Evolutionary conservation across 2,329 filamentous ascomycete genomes (phyloP), one percentile per base, ranked within the genome.

Genomic region (Onygena corvina): DNA sequence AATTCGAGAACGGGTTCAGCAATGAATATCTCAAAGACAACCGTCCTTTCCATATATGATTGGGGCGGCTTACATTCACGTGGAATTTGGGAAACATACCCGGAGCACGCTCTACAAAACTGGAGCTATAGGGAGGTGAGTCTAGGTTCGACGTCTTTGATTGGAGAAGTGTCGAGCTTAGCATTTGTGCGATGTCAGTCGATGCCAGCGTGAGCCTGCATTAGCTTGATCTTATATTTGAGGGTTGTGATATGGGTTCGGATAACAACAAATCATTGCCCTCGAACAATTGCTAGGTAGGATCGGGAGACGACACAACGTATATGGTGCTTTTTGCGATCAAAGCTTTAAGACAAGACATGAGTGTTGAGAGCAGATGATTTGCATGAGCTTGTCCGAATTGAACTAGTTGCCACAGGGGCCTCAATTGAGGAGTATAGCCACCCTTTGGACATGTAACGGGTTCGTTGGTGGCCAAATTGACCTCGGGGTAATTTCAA

Each of bases 1-100:
- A 27, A 25, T 23, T 27, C 16, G 35, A 40, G 35, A 21, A 40
- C 35, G 18, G 35, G 16, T 40, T 40, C 23, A 12, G 11, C 11
- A 14, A 11, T 16, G 36, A 23, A 23, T 42, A 42, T 42, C 36
- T 42, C 36, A 42, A 14, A 23, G 16, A 23, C 27, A 42, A 42
- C 36, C 36, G 27, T 42, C 21, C 21, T n/a, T 42, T 27, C 27
- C 12, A 27, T 27, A 25, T 42, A 42, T 42, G 20, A 12, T 42
- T 42, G 36, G 36, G 16, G 36, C 20, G 27, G 27, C 36, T 42
- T 27, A 23, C 12, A 42, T 42, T 42, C 36, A 42, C 36, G 36
- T 42, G 36, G 36, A 42, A n/a, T 25, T 42, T 42, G 36, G 27
- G 36, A 23, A 42, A 27, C 36, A 25, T 27, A 42, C 21, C 21